A percentile compares a stretch with the other conserved stretches of the same genome.
Conservation (phyloP, 768 basidiomycete species). For the Kwoniella dendrophila region DNA sequence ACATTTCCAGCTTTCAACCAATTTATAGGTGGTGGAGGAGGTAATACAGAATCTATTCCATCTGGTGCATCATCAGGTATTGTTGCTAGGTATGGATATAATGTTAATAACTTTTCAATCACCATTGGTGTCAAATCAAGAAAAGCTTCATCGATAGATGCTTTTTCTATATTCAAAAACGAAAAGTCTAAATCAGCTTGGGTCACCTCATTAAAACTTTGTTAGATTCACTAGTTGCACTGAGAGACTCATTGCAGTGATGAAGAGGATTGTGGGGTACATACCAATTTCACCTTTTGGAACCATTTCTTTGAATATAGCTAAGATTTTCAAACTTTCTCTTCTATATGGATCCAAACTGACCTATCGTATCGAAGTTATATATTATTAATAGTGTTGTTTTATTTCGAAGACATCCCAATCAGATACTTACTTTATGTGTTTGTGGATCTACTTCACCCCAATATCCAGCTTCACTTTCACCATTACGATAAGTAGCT, state of each 20-base stretch:
- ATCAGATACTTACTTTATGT: slow-evolving; percentile 82
- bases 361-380: too few species aligned
- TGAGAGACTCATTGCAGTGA: too few species aligned
- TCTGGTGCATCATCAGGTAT: slow-evolving; percentile 70
- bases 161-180: slow-evolving; percentile 70
- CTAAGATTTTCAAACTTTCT: slow-evolving; percentile 84
- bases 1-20: slow-evolving; percentile 54
- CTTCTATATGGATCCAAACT: slow-evolving; percentile 89
- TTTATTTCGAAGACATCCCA: too few species aligned
- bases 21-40: slow-evolving; percentile 50
- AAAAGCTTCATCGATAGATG: slow-evolving; percentile 96
- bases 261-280: too few species aligned
- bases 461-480: slow-evolving; percentile 81
- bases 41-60: slow-evolving; percentile 62
- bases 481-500: slow-evolving; percentile 73
- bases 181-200: not conserved
- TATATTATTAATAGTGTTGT: too few species aligned
- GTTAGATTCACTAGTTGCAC: too few species aligned
- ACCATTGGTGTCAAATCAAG: slow-evolving; percentile 84
- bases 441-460: slow-evolving; percentile 83
- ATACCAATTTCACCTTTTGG: slow-evolving; percentile 80
- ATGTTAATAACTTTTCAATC: slow-evolving; percentile 70
- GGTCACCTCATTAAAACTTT: too few species aligned
- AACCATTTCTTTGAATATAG: slow-evolving; percentile 75
- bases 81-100: slow-evolving; percentile 73